Conservation (phyloP, 2,329 filamentous ascomycete species). For the Xylaria sp. region DNA sequence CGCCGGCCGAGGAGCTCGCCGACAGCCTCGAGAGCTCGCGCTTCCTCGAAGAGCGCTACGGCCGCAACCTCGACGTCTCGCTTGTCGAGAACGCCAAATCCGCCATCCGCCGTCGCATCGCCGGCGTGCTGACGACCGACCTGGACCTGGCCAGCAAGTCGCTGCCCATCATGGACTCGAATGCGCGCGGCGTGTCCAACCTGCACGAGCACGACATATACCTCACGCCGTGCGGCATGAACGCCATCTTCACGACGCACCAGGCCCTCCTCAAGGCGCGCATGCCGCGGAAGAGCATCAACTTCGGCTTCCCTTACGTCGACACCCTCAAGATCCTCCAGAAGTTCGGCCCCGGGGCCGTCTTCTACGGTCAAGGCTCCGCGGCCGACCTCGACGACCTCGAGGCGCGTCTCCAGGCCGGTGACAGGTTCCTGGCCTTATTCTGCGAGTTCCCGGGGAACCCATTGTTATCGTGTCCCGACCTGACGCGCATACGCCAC, state of each 20-base stretch:
- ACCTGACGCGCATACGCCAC: constrained; percentile 81
- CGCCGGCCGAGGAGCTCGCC: constrained; percentile 45
- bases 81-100: constrained; percentile 84
- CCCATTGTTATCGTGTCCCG: constrained; percentile 84
- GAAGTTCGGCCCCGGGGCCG: constrained; percentile 90
- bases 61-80: constrained; percentile 84
- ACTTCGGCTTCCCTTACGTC: constrained; percentile 97
- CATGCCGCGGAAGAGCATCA: constrained; percentile 79
- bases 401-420: constrained; percentile 74
- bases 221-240: constrained; percentile 92
- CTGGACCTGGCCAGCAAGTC: constrained; percentile 69
- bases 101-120: constrained; percentile 87
- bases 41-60: constrained; percentile 94
- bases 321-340: constrained; percentile 95
- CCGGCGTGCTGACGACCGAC: constrained; percentile 81
- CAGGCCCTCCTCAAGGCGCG: constrained; percentile 74
- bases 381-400: constrained; percentile 84
- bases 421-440: constrained; percentile 82
- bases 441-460: constrained; percentile 98
- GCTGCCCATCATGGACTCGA: constrained; percentile 60
- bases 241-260: constrained; percentile 91
- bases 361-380: constrained; percentile 88
- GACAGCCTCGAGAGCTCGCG: constrained; percentile 74
- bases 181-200: constrained; percentile 67
- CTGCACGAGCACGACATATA: constrained; percentile 90